Conservation (phyloP, 495 filamentous ascomycete genomes). For the Aspergillus diversus region DNA sequence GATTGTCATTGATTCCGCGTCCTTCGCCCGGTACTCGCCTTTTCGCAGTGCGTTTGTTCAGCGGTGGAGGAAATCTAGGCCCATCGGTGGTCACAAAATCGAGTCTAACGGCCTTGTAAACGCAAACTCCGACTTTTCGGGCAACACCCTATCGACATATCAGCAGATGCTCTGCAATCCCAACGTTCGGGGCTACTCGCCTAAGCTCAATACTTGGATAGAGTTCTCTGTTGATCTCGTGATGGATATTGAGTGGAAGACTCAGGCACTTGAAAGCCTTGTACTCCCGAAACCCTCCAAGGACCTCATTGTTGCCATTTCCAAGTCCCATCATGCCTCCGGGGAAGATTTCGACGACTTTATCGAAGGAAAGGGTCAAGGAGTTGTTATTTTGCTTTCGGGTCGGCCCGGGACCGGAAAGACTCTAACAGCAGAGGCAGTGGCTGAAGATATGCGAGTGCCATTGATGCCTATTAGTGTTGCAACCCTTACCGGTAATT, state of each 20-base stretch:
- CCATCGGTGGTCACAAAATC: no score
- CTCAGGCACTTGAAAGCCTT: neutral
- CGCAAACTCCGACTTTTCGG: neutral
- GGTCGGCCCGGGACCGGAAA: conserved; percentile 34
- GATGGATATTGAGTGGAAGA: neutral
- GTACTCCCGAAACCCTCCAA: neutral
- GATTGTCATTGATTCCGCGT: no score
- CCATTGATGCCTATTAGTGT: conserved; percentile 26
- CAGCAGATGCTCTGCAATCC: neutral
- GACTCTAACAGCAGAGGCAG: conserved; percentile 33
- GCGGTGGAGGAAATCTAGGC: no score
- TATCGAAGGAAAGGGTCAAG: conserved; percentile 9
- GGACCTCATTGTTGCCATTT: neutral
- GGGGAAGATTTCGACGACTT: conserved; percentile 2
- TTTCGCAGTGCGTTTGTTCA: no score
- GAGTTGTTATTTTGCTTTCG: conserved; percentile 15
- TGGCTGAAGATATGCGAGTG: conserved; percentile 28
- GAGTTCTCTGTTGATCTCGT: neutral
- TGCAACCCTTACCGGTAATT: conserved; percentile 2
- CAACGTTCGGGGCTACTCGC: neutral
- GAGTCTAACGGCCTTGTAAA: neutral
- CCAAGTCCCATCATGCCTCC: neutral
- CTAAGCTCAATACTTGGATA: neutral
- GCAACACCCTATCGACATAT: neutral
- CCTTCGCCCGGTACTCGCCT: no score